Evolutionary conservation across 2,329 filamentous ascomycete species (phyloP).

Genomic region (Nothomitra cinnamomea): DNA sequence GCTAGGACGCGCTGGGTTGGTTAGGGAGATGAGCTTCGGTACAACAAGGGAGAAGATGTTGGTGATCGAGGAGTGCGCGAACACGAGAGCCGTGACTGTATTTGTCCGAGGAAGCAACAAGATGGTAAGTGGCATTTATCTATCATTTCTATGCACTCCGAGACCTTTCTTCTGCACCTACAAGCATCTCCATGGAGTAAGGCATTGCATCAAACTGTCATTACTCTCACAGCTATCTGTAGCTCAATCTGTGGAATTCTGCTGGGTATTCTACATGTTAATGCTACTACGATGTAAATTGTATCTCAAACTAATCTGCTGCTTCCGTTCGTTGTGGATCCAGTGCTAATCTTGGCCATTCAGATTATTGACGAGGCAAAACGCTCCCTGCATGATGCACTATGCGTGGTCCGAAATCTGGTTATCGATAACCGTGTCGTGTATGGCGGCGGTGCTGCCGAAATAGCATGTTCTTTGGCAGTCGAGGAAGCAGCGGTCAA

Average conservation of each 20-base stretch:
- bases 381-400: slow-evolving; percentile 87
- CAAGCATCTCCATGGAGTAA: no score
- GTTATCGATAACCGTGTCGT: slow-evolving; percentile 94
- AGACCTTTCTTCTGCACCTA: no score
- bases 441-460: slow-evolving; percentile 89
- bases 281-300: not conserved
- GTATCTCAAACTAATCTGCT: not conserved
- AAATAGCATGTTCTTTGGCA: slow-evolving; percentile 91
- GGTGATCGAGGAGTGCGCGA: slow-evolving; percentile 97
- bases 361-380: slow-evolving; percentile 98
- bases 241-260: no score
- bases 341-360: not conserved
- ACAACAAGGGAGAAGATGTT: slow-evolving; percentile 99
- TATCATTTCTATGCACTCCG: not conserved
- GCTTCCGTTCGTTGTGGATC: not conserved
- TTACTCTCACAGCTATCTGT: no score
- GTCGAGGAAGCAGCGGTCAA: slow-evolving; percentile 90
- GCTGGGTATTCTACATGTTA: not conserved
- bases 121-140: slow-evolving; percentile 50
- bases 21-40: slow-evolving; percentile 90
- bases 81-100: slow-evolving; percentile 87
- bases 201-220: no score
- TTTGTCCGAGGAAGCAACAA: slow-evolving; percentile 98
- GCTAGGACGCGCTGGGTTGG: slow-evolving; percentile 74
- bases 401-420: slow-evolving; percentile 93